A percentile compares a stretch with the other conserved stretches of the same genome.
phyloP scores from a whole-genome alignment of 495 filamentous ascomycete genomes.

The Penicillium turbatum region DNA sequence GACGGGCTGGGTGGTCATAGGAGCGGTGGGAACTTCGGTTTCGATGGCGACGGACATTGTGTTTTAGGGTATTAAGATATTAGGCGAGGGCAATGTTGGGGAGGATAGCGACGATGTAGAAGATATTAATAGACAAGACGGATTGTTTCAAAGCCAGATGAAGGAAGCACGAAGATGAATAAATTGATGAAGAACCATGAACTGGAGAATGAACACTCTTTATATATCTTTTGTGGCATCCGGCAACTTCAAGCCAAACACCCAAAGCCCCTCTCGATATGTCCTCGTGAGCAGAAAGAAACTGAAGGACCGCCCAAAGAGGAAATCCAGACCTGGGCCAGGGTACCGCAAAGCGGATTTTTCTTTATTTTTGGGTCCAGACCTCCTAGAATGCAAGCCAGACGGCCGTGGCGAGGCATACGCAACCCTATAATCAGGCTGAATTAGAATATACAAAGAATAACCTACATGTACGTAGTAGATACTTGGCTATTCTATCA shows the following conservation, averaged over 20 bases:
- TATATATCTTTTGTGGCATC: conserved; percentile 3
- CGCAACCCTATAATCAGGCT: neutral
- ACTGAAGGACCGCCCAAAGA: neutral
- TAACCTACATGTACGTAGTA: neutral
- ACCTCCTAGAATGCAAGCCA: conserved; percentile 1
- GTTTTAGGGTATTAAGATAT: neutral
- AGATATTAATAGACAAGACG: neutral
- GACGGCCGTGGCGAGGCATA: conserved; percentile 5
- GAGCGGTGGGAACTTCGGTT: conserved; percentile 28
- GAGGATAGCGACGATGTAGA: neutral
- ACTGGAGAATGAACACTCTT: neutral
- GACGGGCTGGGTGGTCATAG: conserved; percentile 22
- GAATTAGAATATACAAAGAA: neutral
- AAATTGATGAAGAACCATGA: neutral
- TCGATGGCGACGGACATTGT: conserved; percentile 43
- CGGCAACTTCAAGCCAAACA: neutral
- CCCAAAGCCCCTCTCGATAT: neutral
- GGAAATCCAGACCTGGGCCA: conserved; percentile 8
- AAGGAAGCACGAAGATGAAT: neutral
- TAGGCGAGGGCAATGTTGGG: neutral
- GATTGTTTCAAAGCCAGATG: neutral
- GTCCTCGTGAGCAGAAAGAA: conserved; percentile 12
- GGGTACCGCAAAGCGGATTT: neutral
- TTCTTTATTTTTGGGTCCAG: conserved; percentile 5
- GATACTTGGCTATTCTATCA: neutral